These are phyloP conservation scores for Suillus luteus DNA, from an alignment of 768 basidiomycete species.

Conservation along the genomic window DNA sequence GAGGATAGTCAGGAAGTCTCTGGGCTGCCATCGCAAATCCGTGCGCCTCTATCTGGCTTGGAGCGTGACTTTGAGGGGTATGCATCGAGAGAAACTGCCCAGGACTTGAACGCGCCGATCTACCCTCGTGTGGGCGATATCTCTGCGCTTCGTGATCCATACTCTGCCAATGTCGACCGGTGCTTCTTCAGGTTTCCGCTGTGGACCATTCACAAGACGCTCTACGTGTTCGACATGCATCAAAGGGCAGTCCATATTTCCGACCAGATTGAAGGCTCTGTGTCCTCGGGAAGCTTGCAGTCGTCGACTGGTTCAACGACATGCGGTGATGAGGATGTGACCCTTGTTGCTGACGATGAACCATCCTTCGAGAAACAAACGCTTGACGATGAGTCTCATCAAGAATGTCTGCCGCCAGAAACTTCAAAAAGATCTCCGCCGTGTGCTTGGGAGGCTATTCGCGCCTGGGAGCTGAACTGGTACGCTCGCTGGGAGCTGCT, in stretches of 20 bases:
- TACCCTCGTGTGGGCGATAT: conserved; percentile 70
- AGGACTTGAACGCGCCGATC: conserved; percentile 30
- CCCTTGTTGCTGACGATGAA: conserved; percentile 52
- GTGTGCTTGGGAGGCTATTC: conserved; percentile 16
- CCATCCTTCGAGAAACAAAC: background rate
- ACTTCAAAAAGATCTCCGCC: background rate
- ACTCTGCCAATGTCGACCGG: conserved; percentile 57
- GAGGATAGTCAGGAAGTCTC: background rate
- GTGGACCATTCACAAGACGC: conserved; percentile 67
- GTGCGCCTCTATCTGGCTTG: conserved; percentile 30
- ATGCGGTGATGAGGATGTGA: conserved; percentile 39
- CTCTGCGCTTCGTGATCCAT: conserved; percentile 56
- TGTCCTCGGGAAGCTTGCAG: background rate
- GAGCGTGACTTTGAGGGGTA: conserved; percentile 29
- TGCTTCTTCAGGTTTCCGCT: conserved; percentile 56
- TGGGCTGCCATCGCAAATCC: conserved; percentile 22
- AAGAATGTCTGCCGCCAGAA: background rate
- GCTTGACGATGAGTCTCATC: background rate
- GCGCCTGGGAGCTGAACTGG: conserved; percentile 50
- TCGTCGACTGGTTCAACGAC: conserved; percentile 4
- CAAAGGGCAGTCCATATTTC: conserved; percentile 20
- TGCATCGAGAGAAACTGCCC: conserved; percentile 13
- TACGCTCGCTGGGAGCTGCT: conserved; percentile 58
- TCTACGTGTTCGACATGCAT: conserved; percentile 66
- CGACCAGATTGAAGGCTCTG: background rate